phyloP scores from a whole-genome alignment of 2,329 filamentous ascomycete genomes.

The Ophiocordyceps sinensis region DNA sequence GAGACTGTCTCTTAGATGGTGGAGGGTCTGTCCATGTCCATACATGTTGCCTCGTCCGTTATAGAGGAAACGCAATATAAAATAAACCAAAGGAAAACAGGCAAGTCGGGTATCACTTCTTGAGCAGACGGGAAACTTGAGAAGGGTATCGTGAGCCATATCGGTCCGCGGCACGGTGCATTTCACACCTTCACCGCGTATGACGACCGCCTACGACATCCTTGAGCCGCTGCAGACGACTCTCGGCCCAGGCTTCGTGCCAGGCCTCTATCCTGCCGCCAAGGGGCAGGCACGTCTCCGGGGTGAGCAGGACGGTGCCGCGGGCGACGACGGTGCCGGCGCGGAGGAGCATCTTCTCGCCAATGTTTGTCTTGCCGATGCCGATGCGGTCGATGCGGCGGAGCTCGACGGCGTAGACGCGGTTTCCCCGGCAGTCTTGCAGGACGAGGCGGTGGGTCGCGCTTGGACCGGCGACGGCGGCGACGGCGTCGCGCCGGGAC shows the following conservation, averaged over 20 bases:
- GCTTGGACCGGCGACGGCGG: background rate
- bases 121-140: background rate
- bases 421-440: conserved; percentile 62
- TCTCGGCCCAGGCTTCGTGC: conserved; percentile 64
- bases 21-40: background rate
- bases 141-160: no score
- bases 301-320: conserved; percentile 66
- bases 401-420: conserved; percentile 61
- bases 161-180: no score
- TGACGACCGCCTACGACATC: conserved; percentile 33
- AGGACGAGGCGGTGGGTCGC: conserved; percentile 67
- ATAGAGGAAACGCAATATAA: no score
- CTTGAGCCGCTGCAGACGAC: conserved; percentile 54
- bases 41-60: background rate
- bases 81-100: background rate
- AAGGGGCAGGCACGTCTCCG: conserved; percentile 52
- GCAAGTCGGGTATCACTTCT: background rate
- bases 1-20: conserved; percentile 8
- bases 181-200: background rate
- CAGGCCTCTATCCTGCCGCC: conserved; percentile 76
- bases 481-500: background rate
- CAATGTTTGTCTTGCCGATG: conserved; percentile 53
- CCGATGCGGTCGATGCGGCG: conserved; percentile 49
- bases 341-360: conserved; percentile 65
- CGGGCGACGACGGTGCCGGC: conserved; percentile 52